Conservation (phyloP, 768 basidiomycete genomes). For the Tylopilus sp. region DNA sequence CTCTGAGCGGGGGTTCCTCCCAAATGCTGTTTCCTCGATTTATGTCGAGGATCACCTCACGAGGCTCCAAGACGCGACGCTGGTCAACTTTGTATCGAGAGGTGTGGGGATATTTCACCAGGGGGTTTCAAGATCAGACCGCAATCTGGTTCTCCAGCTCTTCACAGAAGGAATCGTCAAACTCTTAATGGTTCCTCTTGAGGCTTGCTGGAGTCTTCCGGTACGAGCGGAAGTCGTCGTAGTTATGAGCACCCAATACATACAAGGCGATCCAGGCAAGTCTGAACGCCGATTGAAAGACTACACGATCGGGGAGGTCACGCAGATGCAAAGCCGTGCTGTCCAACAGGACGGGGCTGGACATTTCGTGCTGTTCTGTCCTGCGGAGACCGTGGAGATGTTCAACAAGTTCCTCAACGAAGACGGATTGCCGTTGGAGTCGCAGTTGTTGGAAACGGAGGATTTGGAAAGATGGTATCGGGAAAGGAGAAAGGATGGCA, state of each 20-base stretch:
- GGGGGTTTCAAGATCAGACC: constrained; percentile 66
- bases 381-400: constrained; percentile 77
- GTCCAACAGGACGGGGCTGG: constrained; percentile 59
- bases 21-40: constrained; percentile 45
- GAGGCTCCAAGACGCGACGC: constrained; percentile 56
- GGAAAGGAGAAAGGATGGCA: constrained; percentile 35
- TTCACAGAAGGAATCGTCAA: constrained; percentile 78
- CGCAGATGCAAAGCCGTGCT: constrained; percentile 90
- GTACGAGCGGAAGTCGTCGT: constrained; percentile 78
- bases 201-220: constrained; percentile 88
- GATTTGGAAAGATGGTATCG: constrained; percentile 48
- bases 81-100: constrained; percentile 72
- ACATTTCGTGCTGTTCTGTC: constrained; percentile 85
- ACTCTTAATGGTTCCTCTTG: constrained; percentile 78
- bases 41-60: constrained; percentile 56
- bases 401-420: constrained; percentile 75
- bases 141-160: constrained; percentile 70
- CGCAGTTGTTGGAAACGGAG: constrained; percentile 54
- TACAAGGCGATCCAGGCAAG: constrained; percentile 44
- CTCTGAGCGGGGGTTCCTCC: constrained; percentile 65
- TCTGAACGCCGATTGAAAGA: constrained; percentile 70
- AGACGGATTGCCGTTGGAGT: constrained; percentile 89
- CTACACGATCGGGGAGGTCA: constrained; percentile 77
- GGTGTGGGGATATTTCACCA: constrained; percentile 87
- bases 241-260: constrained; percentile 91